Evolutionary conservation across 768 basidiomycete genomes (phyloP).

Genomic region (Agaricus blazei): DNA sequence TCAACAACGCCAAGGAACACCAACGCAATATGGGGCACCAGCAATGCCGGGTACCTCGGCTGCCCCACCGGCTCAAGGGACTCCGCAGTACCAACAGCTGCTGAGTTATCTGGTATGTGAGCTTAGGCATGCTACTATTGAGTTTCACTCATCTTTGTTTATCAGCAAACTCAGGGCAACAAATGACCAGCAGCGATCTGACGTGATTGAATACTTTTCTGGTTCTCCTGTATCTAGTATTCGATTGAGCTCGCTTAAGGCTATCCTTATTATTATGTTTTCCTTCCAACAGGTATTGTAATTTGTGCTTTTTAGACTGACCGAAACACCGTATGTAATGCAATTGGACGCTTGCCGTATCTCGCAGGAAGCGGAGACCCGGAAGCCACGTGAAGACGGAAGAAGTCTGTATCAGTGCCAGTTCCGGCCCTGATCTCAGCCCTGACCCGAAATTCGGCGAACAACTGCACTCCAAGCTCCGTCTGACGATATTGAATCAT

Average conservation of each 20-base stretch:
- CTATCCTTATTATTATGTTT: constrained; percentile 9
- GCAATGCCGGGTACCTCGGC: constrained; percentile 38
- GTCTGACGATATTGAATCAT: no score
- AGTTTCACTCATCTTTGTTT: background rate
- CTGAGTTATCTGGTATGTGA: constrained; percentile 62
- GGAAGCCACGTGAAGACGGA: no score
- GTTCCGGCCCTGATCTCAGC: no score
- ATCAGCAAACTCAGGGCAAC: constrained; percentile 8
- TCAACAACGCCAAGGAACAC: constrained; percentile 43
- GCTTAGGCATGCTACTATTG: no score
- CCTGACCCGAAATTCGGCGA: no score
- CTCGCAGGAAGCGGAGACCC: no score
- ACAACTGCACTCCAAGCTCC: no score
- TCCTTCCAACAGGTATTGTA: background rate
- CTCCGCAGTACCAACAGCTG: constrained; percentile 53
- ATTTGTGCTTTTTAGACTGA: background rate
- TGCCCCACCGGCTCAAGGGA: constrained; percentile 24
- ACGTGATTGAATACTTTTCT: background rate
- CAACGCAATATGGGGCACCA: constrained; percentile 32
- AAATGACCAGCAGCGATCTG: constrained; percentile 1
- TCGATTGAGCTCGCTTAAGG: background rate
- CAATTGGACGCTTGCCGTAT: no score
- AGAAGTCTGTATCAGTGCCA: no score
- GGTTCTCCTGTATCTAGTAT: background rate
- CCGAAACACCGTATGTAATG: background rate